phyloP scores from a whole-genome alignment of 768 basidiomycete species.

The Lanmaoa pseudosensibilis region DNA sequence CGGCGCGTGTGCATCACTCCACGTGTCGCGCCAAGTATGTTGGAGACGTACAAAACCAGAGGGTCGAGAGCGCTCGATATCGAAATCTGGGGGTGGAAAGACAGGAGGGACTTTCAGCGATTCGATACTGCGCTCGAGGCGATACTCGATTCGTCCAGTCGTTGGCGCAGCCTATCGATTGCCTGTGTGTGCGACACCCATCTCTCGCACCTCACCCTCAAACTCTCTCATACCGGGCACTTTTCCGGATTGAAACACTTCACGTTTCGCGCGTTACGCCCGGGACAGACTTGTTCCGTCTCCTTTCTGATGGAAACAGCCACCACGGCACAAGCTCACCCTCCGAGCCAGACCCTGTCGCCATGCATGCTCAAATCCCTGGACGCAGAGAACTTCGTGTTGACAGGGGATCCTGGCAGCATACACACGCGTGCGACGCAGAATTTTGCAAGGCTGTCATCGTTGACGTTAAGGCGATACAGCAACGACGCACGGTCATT shows the following conservation, averaged over 20 bases:
- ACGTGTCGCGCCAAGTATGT: slow-evolving; percentile 14
- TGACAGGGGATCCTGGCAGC: slow-evolving; percentile 20
- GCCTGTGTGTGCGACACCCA: slow-evolving; percentile 29
- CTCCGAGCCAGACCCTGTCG: neutral
- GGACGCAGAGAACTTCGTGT: slow-evolving; percentile 30
- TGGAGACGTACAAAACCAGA: slow-evolving; percentile 28
- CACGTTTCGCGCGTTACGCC: slow-evolving; percentile 30
- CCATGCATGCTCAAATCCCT: slow-evolving; percentile 26
- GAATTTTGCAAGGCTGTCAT: slow-evolving; percentile 23
- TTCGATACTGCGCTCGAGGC: slow-evolving; percentile 28
- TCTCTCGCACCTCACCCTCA: slow-evolving; percentile 30
- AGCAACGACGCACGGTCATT: slow-evolving; percentile 27
- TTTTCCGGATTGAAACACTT: slow-evolving; percentile 30
- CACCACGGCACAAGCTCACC: slow-evolving; percentile 1
- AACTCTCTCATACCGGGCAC: slow-evolving; percentile 19
- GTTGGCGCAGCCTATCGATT: slow-evolving; percentile 32
- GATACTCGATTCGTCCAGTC: slow-evolving; percentile 27
- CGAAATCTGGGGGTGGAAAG: slow-evolving; percentile 30
- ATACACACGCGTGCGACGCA: slow-evolving; percentile 16
- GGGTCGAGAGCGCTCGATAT: slow-evolving; percentile 28
- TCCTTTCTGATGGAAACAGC: slow-evolving; percentile 25
- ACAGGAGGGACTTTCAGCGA: slow-evolving; percentile 32
- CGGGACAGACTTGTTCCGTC: slow-evolving; percentile 29
- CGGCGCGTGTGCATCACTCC: slow-evolving; percentile 28
- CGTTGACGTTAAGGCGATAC: slow-evolving; percentile 30